Evolutionary conservation across 768 basidiomycete genomes (phyloP), one percentile per base, ranked within the genome.

Genomic region (Cytidiella melzeri): DNA sequence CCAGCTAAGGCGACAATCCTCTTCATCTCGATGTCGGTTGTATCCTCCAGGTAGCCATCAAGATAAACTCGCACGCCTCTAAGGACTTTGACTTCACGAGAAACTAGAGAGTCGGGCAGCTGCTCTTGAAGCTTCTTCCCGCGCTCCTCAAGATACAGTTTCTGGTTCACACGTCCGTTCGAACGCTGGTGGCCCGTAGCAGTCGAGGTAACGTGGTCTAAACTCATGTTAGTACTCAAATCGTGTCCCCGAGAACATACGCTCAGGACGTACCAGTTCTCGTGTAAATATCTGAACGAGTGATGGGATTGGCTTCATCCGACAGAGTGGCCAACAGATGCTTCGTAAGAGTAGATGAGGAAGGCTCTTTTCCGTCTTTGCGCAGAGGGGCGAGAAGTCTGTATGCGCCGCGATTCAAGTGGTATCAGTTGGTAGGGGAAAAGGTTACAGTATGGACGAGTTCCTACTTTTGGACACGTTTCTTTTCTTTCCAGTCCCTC

Each of bases 1-100:
- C 90, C 91, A 41, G 80, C 83, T 38, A 74, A 67, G n/a, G 69
- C 61, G 7, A 92, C 71, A 12, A 83, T 67, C 55, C 77, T 70
- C 66, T 81, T 90, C 71, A 92, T 80, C 65, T 92, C 87, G 43
- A 84, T 76, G 60, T 90, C 87, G 1, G 87, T 92, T 19, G 85
- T 87, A 39, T 75, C 73, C 25, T 71, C 72, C 50, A 88, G 68
- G 58, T 80, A 87, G 0, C 86, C 89, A 56, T 81, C 73, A 58
- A 87, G 82, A 55, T 87, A 87, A n/a, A 81, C 69, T 44, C 73
- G 72, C 41, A 79, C 74, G 55, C 76, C 58, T 69, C 51, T 59
- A 61, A 60, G 43, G 15, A 61, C 55, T 12, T 49, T 48, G 6
- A 28, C 50, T 13, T 57, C 56, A 28, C 46, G 39, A 25, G 51